phyloP scores from a whole-genome alignment of 2,329 filamentous ascomycete genomes.

The Cladosporium halotolerans region DNA sequence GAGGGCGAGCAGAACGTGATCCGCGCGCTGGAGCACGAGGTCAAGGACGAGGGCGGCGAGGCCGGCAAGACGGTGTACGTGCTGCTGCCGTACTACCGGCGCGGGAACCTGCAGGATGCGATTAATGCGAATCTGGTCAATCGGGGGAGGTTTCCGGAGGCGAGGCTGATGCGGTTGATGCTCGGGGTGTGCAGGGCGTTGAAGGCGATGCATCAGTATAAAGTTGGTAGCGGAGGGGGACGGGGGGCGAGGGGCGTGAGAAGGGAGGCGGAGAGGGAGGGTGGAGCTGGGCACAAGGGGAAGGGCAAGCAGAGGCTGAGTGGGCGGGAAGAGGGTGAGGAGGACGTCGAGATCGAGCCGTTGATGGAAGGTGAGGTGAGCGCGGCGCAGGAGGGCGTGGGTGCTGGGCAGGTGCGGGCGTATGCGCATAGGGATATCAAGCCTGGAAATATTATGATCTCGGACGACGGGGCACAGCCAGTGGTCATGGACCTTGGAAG shows the following conservation, averaged over 20 bases:
- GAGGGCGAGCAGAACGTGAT: slow-evolving; percentile 78
- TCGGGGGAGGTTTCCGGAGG: slow-evolving; percentile 82
- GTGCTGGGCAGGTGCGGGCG: slow-evolving; percentile 63
- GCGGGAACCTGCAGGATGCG: slow-evolving; percentile 93
- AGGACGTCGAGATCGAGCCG: slow-evolving; percentile 71
- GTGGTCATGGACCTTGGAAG: slow-evolving; percentile 98
- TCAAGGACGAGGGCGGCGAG: slow-evolving; percentile 61
- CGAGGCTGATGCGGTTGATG: slow-evolving; percentile 80
- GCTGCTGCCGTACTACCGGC: slow-evolving; percentile 86
- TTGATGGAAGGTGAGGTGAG: slow-evolving; percentile 75
- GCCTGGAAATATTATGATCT: slow-evolving; percentile 98
- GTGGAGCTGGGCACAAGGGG: slow-evolving; percentile 41
- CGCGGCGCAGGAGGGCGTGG: slow-evolving; percentile 59
- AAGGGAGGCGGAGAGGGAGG: slow-evolving; percentile 50
- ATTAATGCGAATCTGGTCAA: slow-evolving; percentile 99
- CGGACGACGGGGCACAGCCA: slow-evolving; percentile 77
- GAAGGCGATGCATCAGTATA: slow-evolving; percentile 86
- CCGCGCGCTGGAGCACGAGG: slow-evolving; percentile 72
- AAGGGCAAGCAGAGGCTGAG: slow-evolving; percentile 34
- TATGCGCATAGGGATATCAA: slow-evolving; percentile 98
- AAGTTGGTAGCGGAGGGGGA: slow-evolving; percentile 44
- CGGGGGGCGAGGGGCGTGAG: slow-evolving; percentile 43
- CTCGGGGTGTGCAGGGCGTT: slow-evolving; percentile 85
- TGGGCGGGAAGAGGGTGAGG: slow-evolving; percentile 48
- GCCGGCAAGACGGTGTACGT: slow-evolving; percentile 92